These are phyloP conservation scores for Rhizophora apiculata DNA, from an alignment of 345 rosid species.

Conservation along the genomic window DNA sequence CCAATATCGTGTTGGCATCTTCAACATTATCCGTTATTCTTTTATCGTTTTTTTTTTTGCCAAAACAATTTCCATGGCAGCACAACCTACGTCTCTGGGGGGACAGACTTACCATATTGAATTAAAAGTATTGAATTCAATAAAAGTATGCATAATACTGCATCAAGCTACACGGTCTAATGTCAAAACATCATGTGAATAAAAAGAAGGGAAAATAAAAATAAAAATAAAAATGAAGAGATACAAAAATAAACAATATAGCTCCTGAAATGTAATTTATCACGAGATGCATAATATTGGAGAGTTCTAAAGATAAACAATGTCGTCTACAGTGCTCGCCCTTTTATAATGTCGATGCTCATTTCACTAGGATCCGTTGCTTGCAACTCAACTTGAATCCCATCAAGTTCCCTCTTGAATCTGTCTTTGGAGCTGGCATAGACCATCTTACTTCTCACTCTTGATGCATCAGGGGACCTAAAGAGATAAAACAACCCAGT, in stretches of 20 bases:
- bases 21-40: too few species aligned
- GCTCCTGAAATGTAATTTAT: not conserved
- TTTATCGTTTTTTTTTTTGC: too few species aligned
- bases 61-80: too few species aligned
- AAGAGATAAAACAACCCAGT: not conserved
- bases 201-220: too few species aligned
- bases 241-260: not conserved
- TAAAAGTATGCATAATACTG: conserved; percentile 1
- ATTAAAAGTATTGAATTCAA: not conserved
- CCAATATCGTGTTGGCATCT: too few species aligned
- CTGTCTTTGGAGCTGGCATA: conserved; percentile 94
- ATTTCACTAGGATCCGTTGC: conserved; percentile 99
- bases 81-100: too few species aligned
- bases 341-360: conserved; percentile 82
- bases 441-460: conserved; percentile 86
- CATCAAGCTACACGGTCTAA: not conserved
- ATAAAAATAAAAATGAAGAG: not conserved
- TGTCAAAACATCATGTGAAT: not conserved
- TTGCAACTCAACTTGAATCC: conserved; percentile 91
- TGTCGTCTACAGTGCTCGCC: conserved; percentile 60
- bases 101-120: too few species aligned
- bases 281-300: not conserved
- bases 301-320: not conserved
- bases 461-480: conserved; percentile 86
- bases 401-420: conserved; percentile 95